These are phyloP conservation scores for Aspergillus amoenus DNA, from an alignment of 2,329 filamentous ascomycete species.

Conservation along the genomic window DNA sequence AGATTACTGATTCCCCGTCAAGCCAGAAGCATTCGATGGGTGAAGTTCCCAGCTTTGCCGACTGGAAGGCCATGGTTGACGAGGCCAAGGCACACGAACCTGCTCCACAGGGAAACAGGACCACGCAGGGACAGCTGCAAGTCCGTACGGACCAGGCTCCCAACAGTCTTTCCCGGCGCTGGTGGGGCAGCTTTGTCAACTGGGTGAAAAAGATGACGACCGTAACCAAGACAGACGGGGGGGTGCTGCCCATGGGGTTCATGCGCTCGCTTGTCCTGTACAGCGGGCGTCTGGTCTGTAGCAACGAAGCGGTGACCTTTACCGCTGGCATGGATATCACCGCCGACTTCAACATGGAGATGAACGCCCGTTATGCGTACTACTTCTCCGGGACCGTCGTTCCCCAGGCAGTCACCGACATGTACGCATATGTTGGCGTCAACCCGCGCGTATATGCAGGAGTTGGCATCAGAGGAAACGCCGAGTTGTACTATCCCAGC, in stretches of 20 bases:
- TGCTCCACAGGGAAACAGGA: too few species aligned
- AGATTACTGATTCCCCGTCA: constrained; percentile 15
- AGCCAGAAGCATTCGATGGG: constrained; percentile 2
- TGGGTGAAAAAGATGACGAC: constrained; percentile 17
- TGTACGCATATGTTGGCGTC: constrained; percentile 17
- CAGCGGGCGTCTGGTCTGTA: constrained; percentile 5
- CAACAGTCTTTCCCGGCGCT: background rate
- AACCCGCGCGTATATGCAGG: constrained; percentile 12
- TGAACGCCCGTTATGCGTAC: constrained; percentile 26
- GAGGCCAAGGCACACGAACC: background rate
- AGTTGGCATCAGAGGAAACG: constrained; percentile 16
- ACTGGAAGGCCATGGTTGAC: background rate
- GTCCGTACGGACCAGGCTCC: too few species aligned
- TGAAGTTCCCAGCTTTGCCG: background rate
- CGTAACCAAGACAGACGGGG: constrained; percentile 5
- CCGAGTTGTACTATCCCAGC: constrained; percentile 12
- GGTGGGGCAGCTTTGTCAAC: constrained; percentile 13
- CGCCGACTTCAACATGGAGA: constrained; percentile 15
- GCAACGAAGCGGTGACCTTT: background rate
- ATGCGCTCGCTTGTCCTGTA: constrained; percentile 4
- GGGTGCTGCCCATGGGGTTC: constrained; percentile 4
- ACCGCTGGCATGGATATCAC: constrained; percentile 10
- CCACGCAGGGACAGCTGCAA: too few species aligned
- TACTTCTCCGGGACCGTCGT: constrained; percentile 24
- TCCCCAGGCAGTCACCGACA: constrained; percentile 13